These are phyloP conservation scores for Endogone sp. DNA, from an alignment of 192 early-diverging fungal genomes.

Conservation along the genomic window DNA sequence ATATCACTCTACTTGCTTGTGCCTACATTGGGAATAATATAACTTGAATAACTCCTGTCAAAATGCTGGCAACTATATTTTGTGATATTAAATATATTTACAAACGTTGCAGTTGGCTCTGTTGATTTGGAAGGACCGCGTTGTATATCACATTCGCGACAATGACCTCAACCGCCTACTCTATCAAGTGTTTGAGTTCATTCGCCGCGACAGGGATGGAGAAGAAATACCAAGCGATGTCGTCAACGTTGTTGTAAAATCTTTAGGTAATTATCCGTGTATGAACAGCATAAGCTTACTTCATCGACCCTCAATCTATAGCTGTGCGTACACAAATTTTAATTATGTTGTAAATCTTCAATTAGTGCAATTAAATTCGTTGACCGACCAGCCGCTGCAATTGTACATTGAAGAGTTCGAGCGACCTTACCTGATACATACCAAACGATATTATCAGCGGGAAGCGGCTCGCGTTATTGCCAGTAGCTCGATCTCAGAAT, in stretches of 20 bases:
- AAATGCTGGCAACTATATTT: too few species aligned
- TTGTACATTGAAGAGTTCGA: conserved; percentile 83
- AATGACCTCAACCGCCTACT: conserved; percentile 59
- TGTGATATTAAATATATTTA: too few species aligned
- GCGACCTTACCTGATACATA: conserved; percentile 60
- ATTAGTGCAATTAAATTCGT: conserved; percentile 56
- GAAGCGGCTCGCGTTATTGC: conserved; percentile 61
- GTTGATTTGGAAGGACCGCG: conserved; percentile 66
- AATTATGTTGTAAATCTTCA: background rate
- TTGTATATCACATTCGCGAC: conserved; percentile 56
- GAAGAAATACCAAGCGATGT: conserved; percentile 47
- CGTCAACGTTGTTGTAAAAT: conserved; percentile 48
- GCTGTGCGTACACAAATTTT: background rate
- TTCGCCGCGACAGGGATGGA: conserved; percentile 66
- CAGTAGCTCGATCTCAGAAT: conserved; percentile 56
- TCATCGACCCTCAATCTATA: too few species aligned
- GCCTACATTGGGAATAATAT: too few species aligned
- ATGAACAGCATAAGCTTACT: too few species aligned
- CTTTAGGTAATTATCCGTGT: conserved; percentile 52
- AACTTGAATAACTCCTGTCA: too few species aligned
- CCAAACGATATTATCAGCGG: conserved; percentile 61
- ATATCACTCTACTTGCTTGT: conserved; percentile 15
- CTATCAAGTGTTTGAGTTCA: conserved; percentile 65
- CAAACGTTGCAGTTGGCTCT: conserved; percentile 68
- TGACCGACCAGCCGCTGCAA: conserved; percentile 59